A percentile compares a stretch with the other conserved stretches of the same genome.
These are phyloP conservation scores for Aspergillus calidoustus DNA, from an alignment of 2,329 filamentous ascomycete species.

Conservation along the genomic window DNA sequence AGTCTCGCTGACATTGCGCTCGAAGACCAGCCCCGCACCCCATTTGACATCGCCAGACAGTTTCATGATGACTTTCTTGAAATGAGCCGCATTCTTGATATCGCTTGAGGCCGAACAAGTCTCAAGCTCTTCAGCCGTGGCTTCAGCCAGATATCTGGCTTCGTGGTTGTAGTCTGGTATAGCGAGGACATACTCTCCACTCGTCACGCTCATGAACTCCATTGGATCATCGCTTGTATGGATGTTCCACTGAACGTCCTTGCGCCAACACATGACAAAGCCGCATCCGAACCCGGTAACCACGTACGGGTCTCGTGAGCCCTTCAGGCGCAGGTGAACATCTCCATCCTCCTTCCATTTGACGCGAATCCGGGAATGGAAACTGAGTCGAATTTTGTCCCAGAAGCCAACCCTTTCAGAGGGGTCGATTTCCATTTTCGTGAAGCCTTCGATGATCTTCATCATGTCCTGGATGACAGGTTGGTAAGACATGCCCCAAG, in stretches of 20 bases:
- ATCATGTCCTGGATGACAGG: conserved; percentile 99
- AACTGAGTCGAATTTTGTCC: conserved; percentile 95
- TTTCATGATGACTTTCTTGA: conserved; percentile 99
- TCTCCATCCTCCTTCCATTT: conserved; percentile 96
- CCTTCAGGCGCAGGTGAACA: conserved; percentile 89
- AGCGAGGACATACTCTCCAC: conserved; percentile 91
- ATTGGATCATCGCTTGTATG: conserved; percentile 84
- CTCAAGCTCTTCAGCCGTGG: conserved; percentile 57
- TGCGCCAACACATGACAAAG: conserved; percentile 98
- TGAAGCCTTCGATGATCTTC: conserved; percentile 98
- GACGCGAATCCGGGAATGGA: conserved; percentile 87
- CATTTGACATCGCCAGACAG: conserved; percentile 94
- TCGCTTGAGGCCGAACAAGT: conserved; percentile 67
- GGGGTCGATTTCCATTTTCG: conserved; percentile 90
- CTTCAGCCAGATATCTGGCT: conserved; percentile 66
- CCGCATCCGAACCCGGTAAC: conserved; percentile 92
- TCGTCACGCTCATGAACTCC: conserved; percentile 93
- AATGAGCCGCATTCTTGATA: conserved; percentile 74
- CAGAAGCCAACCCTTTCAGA: conserved; percentile 96
- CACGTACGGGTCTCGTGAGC: conserved; percentile 86
- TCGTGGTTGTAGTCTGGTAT: conserved; percentile 92
- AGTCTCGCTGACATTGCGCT: conserved; percentile 75
- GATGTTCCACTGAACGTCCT: conserved; percentile 86
- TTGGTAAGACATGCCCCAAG: conserved; percentile 97
- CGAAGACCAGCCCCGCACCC: conserved; percentile 89